Percentiles rank a stretch among this genome's conserved stretches.
These are phyloP conservation scores for Ganoderma boninense DNA, from an alignment of 1,284 basidiomycete genomes.

Conservation along the genomic window DNA sequence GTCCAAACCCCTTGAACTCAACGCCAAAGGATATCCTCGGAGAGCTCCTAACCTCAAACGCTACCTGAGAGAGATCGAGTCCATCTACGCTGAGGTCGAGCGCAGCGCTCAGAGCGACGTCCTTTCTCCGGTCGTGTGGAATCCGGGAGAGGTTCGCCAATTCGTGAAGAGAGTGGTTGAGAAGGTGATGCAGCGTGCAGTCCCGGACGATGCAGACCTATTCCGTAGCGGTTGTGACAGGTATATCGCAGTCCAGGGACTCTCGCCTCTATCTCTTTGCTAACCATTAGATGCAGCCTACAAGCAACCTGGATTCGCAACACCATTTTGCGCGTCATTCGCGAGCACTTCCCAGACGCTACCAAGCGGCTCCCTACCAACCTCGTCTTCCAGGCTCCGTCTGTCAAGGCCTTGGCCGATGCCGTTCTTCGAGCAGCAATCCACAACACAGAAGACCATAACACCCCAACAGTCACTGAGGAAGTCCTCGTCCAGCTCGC, in stretches of 20 bases:
- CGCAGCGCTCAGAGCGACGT: slow-evolving; percentile 36
- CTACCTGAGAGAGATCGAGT: slow-evolving; percentile 44
- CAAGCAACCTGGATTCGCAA: slow-evolving; percentile 46
- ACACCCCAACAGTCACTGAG: slow-evolving; percentile 14
- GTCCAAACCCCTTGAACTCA: slow-evolving; percentile 43
- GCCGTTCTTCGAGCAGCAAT: slow-evolving; percentile 30
- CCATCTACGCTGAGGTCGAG: slow-evolving; percentile 41
- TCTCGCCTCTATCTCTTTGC: neutral
- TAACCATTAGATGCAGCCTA: slow-evolving; percentile 31
- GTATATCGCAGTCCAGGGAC: slow-evolving; percentile 25
- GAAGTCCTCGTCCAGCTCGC: slow-evolving; percentile 20
- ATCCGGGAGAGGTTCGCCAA: slow-evolving; percentile 17
- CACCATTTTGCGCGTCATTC: slow-evolving; percentile 39
- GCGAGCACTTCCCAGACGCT: slow-evolving; percentile 16
- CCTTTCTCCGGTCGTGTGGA: slow-evolving; percentile 37
- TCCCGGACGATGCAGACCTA: slow-evolving; percentile 44
- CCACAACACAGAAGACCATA: slow-evolving; percentile 30
- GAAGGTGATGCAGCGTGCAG: slow-evolving; percentile 33
- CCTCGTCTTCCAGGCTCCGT: slow-evolving; percentile 47
- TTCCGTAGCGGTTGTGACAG: slow-evolving; percentile 51
- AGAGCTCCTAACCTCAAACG: slow-evolving; percentile 38
- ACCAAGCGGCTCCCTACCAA: slow-evolving; percentile 34
- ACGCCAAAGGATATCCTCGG: slow-evolving; percentile 42
- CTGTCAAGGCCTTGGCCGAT: slow-evolving; percentile 38
- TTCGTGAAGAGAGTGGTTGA: slow-evolving; percentile 39